Conservation (phyloP, 129 eudicot species). For the Logfia minima region DNA sequence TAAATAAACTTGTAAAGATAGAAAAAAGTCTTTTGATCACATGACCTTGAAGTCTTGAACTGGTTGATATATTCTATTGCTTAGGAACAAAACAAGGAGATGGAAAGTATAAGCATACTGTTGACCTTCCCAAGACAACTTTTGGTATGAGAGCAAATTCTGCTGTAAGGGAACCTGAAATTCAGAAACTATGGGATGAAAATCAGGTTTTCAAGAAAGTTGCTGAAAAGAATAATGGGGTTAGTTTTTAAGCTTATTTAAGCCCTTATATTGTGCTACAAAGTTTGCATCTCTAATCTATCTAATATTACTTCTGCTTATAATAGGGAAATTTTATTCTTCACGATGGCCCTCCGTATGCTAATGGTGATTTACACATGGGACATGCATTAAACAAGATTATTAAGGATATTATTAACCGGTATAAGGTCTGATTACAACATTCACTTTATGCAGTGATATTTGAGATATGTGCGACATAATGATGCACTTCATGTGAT, state of each 20-base stretch:
- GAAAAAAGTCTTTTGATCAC: not conserved
- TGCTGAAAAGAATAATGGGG: slow-evolving; percentile 77
- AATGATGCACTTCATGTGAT: not conserved
- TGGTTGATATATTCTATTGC: slow-evolving; percentile 12
- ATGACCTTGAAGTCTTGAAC: slow-evolving; percentile 13
- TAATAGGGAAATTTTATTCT: slow-evolving; percentile 78
- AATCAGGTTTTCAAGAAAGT: slow-evolving; percentile 84
- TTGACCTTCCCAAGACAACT: slow-evolving; percentile 79
- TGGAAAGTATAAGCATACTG: slow-evolving; percentile 90
- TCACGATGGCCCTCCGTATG: slow-evolving; percentile 99
- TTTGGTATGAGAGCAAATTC: slow-evolving; percentile 98
- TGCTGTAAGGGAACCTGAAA: slow-evolving; percentile 86
- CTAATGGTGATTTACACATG: slow-evolving; percentile 98
- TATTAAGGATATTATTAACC: slow-evolving; percentile 91
- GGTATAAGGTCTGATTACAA: slow-evolving; percentile 68
- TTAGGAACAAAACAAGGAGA: slow-evolving; percentile 75
- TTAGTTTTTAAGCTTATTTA: slow-evolving; percentile 32
- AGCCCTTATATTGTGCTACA: not conserved
- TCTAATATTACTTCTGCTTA: slow-evolving; percentile 30
- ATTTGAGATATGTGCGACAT: not conserved
- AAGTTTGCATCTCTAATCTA: slow-evolving; percentile 5
- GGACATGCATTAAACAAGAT: slow-evolving; percentile 98
- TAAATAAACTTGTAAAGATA: not conserved
- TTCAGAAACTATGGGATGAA: slow-evolving; percentile 97
- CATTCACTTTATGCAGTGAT: slow-evolving; percentile 1